Evolutionary conservation across 306 rosid species (phyloP), one percentile per base, ranked within the genome.

Genomic region (Parietaria judaica): DNA sequence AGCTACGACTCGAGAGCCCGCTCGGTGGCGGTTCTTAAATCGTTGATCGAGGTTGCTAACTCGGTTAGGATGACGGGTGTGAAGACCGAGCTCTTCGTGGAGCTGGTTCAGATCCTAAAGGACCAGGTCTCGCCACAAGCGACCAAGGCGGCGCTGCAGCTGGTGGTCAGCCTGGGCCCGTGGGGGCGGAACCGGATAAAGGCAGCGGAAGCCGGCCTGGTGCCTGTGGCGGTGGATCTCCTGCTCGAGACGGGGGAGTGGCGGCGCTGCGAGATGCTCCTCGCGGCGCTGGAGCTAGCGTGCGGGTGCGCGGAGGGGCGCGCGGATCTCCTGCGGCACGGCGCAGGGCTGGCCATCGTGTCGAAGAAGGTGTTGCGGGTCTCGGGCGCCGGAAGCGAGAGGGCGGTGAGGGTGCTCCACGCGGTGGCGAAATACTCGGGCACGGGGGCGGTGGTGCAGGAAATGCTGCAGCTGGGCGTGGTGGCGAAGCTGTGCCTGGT

Each of bases 231-330:
- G 31, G 56, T 88, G 3, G 96, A 86, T 49, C 67, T 82, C 34
- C 82, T 92, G 6, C 73, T 92, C 0, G 82, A 87, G 9, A 34
- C 66, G 2, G 63, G 71, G 3, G 95, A 86, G 0, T 67, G 77
- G 15, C 82, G 88, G 38, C 60, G 54, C 0, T 70, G 74, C 7
- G 98, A 92, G 56, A 83, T 92, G 96, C 50, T 76, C 51, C 49
- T 92, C 6, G 69, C 75, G 50, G 54, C 68, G 6, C 51, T 85
- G 72, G 97, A 91, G 65, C 67, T 64, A 23, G 36, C 80, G 0
- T 85, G 96, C 37, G 83, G 85, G 36, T 69, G 86, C 13, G 95
- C 97, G 0, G 95, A 91, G 34, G 97, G 96, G 2, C 71, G 97
- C 0, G 95, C 87, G 4, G 86, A 82, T 63, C 50, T 91, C 14